phyloP scores from a whole-genome alignment of 2,329 filamentous ascomycete genomes.

The Alternaria novae-zelandiae region DNA sequence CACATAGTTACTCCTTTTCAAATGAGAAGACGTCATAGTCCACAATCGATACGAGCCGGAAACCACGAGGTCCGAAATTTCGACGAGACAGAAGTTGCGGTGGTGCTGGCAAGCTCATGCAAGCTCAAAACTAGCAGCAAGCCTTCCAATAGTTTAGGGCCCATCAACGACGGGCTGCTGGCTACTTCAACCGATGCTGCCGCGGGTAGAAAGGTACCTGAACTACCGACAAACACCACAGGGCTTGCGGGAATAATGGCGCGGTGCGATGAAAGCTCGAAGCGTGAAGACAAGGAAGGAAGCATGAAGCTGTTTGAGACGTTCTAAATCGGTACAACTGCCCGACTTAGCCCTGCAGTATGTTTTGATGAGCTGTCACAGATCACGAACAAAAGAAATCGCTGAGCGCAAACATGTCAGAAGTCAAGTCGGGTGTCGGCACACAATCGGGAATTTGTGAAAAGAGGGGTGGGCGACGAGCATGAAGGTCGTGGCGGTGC shows the following conservation, averaged over 20 bases:
- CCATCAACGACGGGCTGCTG: background rate
- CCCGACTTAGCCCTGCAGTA: constrained; percentile 17
- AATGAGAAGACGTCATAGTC: background rate
- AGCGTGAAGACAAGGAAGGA: background rate
- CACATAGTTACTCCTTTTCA: background rate
- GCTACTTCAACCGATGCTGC: background rate
- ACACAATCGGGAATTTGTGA: constrained; percentile 26
- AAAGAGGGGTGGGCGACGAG: background rate
- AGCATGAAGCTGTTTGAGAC: background rate
- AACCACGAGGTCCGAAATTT: background rate
- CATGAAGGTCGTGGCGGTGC: background rate
- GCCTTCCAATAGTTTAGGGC: background rate
- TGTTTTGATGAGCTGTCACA: constrained; percentile 36
- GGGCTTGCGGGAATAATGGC: background rate
- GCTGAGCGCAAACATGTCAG: constrained; percentile 28
- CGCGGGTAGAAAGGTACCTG: background rate
- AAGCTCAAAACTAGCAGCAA: background rate
- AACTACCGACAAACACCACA: background rate
- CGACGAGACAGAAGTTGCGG: background rate
- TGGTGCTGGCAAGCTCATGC: background rate
- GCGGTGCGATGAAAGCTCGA: constrained; percentile 14
- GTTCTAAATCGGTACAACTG: background rate
- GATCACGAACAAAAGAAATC: constrained; percentile 27
- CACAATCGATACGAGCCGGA: background rate
- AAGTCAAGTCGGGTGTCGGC: constrained; percentile 28